Evolutionary conservation across 176 grass and related monocot species (phyloP).

Genomic region (Miscanthus lutarioriparius): DNA sequence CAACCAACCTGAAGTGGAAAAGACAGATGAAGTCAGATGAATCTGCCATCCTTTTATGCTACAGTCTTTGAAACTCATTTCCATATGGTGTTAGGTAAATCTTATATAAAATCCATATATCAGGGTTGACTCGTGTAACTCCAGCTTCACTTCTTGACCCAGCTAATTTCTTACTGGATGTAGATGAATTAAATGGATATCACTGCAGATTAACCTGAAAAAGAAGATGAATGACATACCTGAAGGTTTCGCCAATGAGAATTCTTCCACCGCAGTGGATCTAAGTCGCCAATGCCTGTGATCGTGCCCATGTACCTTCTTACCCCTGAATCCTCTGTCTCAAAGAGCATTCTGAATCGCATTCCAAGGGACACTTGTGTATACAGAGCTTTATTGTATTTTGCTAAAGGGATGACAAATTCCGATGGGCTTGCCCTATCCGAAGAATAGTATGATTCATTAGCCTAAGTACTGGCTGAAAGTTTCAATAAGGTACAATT

Average conservation of each 20-base stretch:
- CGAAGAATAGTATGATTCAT: slow-evolving; percentile 23
- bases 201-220: not conserved
- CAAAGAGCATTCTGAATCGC: slow-evolving; percentile 98
- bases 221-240: slow-evolving; percentile 37
- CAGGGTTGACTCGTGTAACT: not conserved
- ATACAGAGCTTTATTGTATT: slow-evolving; percentile 96
- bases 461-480: not conserved
- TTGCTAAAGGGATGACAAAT: slow-evolving; percentile 95
- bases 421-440: slow-evolving; percentile 91
- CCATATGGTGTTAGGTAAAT: not conserved
- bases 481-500: not conserved
- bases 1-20: slow-evolving; percentile 84
- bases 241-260: slow-evolving; percentile 99
- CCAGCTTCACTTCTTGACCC: slow-evolving; percentile 1
- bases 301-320: slow-evolving; percentile 97
- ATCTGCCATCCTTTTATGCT: not conserved
- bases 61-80: slow-evolving; percentile 25
- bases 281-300: slow-evolving; percentile 93
- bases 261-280: slow-evolving; percentile 84
- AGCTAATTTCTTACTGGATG: not conserved
- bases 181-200: slow-evolving; percentile 11
- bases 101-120: slow-evolving; percentile 8
- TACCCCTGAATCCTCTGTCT: slow-evolving; percentile 95
- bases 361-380: slow-evolving; percentile 97
- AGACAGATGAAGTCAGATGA: slow-evolving; percentile 32